Conservation (phyloP, 2,329 filamentous ascomycete genomes). For the Aspergillus ibericus region DNA sequence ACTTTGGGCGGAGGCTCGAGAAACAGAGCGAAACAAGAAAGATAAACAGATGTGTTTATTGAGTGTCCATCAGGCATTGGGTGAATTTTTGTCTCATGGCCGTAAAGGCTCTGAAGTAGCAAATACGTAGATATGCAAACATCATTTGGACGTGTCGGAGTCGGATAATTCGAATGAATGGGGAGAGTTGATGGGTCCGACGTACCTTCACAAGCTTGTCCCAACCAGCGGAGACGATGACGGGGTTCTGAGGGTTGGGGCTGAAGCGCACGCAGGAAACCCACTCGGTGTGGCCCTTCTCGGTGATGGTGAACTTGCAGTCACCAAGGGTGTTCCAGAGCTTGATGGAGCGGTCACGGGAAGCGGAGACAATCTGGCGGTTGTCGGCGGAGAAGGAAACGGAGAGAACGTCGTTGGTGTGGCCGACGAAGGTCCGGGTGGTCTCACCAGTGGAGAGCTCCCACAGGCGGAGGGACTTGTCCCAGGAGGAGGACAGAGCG, state of each 20-base stretch:
- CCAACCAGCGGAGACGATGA: conserved; percentile 98
- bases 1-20: not conserved
- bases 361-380: conserved; percentile 99
- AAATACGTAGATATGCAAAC: conserved; percentile 96
- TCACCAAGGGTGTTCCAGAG: conserved; percentile 99
- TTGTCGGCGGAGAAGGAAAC: conserved; percentile 99
- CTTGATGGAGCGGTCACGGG: conserved; percentile 98
- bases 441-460: conserved; percentile 96
- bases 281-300: conserved; percentile 99
- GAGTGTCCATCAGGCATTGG: conserved; percentile 52
- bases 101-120: conserved; percentile 98
- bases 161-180: not conserved
- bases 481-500: conserved; percentile 97
- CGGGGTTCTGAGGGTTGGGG: conserved; percentile 99
- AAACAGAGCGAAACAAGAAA: conserved; percentile 13
- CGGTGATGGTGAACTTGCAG: conserved; percentile 99
- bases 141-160: conserved; percentile 67
- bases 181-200: conserved; percentile 27
- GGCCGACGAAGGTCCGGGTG: conserved; percentile 97
- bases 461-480: conserved; percentile 99
- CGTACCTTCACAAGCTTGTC: conserved; percentile 99
- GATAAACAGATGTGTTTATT: conserved; percentile 6
- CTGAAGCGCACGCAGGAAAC: conserved; percentile 99
- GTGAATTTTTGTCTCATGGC: conserved; percentile 99
- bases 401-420: conserved; percentile 99